Base-by-base conservation (phyloP, 805 yeast species). In the Myxozyma lipomycoides region DNA sequence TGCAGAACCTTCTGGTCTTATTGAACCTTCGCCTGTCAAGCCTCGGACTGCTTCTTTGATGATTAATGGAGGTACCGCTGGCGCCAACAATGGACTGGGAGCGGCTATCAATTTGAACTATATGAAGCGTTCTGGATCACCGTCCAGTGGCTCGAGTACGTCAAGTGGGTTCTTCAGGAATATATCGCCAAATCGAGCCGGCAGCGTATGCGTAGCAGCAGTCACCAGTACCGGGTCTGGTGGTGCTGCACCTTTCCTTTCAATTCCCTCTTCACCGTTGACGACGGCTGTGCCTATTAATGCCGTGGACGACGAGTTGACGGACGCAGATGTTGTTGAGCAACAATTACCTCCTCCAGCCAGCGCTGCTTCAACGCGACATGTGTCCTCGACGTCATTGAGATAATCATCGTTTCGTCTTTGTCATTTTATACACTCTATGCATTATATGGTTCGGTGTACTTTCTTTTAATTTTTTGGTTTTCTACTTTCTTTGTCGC, bases 11-110 rank as follows among this genome's bases (percentile, higher is more conserved):
- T 49, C 55, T 5, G 55, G 55, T 3, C 32, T 51, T 19, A 41
- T 51, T 32, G 58, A 53, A 37, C 55, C 58, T 23, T 53, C 58
- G 35, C 58, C 58, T 21, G 49, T 53, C 23, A 53, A 53, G 45
- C 45, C 58, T 4, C 48, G 58, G 26, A 47, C 37, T 19, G 32
- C 48, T 19, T 53, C 58, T 2, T 44, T 49, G 3, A 28, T 28
- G 32, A 28, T 28, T 12, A 28, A 28, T 12, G 32, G 32, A 7
- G 32, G 32, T 12, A 28, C 32, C 32, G 32, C 12, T 28, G 32
- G 32, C 32, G 12, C 32, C 32, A 17, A 12, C 7, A 17, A 10
- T 10, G 38, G 40, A 10, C 45, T 46, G 4, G 55, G 51, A 4
- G 43, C 42, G 2, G 24, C 51, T 19, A 22, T 48, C n/a, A 25